Base-by-base conservation (phyloP, 352 stramenopile genomes). In the Salisapilia sapeloensis region DNA sequence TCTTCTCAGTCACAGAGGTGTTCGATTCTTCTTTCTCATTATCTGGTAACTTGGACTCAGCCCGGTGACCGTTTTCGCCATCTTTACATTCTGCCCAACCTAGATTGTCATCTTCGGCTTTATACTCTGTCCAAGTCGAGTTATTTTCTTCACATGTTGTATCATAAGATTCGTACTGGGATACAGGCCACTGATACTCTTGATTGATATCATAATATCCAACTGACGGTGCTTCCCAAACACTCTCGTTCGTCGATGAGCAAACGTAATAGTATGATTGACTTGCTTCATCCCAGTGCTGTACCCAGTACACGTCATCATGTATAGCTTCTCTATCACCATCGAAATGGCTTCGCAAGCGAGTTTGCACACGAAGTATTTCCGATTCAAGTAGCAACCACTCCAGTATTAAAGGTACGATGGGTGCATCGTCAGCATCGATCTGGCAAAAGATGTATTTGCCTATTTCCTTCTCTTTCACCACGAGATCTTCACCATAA, bases 351-450 rank as follows among this genome's bases (percentile, higher is more conserved):
- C 77, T 59, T 40, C 83, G 66, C 17, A 86, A 70, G 28, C 80
- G 63, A 10, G 50, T 49, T 31, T 81, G 62, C 6, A 64, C 45
- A n/a, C 66, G 50, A 9, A 77, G 40, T 1, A 51, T 64, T 40
- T 86, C 66, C 0, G 70, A 71, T 31, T 86, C 70, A 14, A 86
- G 55, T 15, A 86, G 28, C 0, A 86, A 37, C 70, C 70, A 86
- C 33, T 86, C 64, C n/a, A 86, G 39, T 22, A 86, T 50, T 6
- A 78, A 18, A 12, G 63, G 63, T 4, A 86, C 49, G 6, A 86
- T 29, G 1, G 50, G 29, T 6, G 70, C 56, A 15, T 86, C 66
- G 6, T 52, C 60, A 17, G 70, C 47, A 15, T 59, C 32, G 11
- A 86, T 69, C 6, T 72, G 42, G 0, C 49, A 40, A 40, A 83